Percentiles rank a stretch among this genome's conserved stretches.
Conservation (phyloP, 164 flowering plant species). For the Sextonia rubra region DNA sequence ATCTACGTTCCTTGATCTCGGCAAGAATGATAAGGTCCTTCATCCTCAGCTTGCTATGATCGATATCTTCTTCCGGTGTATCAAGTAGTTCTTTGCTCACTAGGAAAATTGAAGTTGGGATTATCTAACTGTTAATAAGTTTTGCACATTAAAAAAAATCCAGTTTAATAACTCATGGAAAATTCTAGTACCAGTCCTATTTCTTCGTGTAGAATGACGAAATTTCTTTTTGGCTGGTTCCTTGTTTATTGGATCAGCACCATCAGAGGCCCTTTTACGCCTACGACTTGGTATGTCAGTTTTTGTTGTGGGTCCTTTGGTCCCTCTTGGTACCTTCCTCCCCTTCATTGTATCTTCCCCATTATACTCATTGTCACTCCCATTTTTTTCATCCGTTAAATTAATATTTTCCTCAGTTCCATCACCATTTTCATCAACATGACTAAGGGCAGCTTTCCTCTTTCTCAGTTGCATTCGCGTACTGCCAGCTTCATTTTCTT, state of each 20-base stretch:
- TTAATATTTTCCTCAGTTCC: slow-evolving; percentile 8
- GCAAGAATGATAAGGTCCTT: slow-evolving; percentile 45
- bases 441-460: slow-evolving; percentile 10
- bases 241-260: slow-evolving; percentile 19
- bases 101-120: slow-evolving; percentile 16
- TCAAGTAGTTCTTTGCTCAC: slow-evolving; percentile 62
- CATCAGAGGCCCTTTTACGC: slow-evolving; percentile 38
- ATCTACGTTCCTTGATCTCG: slow-evolving; percentile 38
- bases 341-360: slow-evolving; percentile 22
- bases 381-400: slow-evolving; percentile 20
- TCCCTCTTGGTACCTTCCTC: slow-evolving; percentile 29
- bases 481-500: slow-evolving; percentile 22
- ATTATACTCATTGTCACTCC: slow-evolving; percentile 20
- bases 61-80: slow-evolving; percentile 67
- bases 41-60: slow-evolving; percentile 31
- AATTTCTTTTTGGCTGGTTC: slow-evolving; percentile 49
- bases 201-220: slow-evolving; percentile 69
- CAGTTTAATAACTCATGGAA: not conserved
- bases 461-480: slow-evolving; percentile 36
- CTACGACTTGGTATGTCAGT: slow-evolving; percentile 41
- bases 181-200: slow-evolving; percentile 41
- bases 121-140: slow-evolving; percentile 9
- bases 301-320: slow-evolving; percentile 31
- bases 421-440: slow-evolving; percentile 17
- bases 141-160: not conserved